Evolutionary conservation across 805 yeast genomes (phyloP), one percentile per base, ranked within the genome.

Genomic region (Ogataea nonfermentans): DNA sequence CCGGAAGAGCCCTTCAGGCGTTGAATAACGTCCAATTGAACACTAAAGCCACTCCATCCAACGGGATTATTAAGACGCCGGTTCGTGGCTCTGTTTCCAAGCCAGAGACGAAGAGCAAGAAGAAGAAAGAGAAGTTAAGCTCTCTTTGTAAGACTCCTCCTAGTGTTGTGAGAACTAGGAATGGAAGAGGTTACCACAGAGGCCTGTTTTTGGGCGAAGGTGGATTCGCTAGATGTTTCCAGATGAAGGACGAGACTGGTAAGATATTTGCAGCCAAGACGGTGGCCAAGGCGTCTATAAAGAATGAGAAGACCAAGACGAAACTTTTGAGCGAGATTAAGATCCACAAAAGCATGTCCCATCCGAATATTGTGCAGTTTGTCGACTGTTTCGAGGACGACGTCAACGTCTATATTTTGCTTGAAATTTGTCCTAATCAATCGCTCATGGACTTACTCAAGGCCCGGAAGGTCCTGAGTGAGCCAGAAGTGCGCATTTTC

Each of bases 151-250:
- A 88, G 64, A 93, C 99, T 2, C 99, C 99, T 2, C 99, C 99
- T 24, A 84, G 95, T 12, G 74, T 90, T 49, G 95, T 93, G 50
- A 76, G 91, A 52, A 87, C 93, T 29, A 77, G 90, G 65, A 73
- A 76, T 43, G 96, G 96, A 30, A 78, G 86, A 58, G 95, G 89
- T 53, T 93, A 85, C 63, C 87, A 84, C 48, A 77, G 98, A 59
- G 98, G 98, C 2, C 73, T 73, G 44, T 90, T 89, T 55, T 70
- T 93, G 24, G 99, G 99, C 25, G 98, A 91, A 67, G 99, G 99
- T 45, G 99, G 99, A 0, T 93, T 93, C 70, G 99, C 99, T 12
- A 79, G 98, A 58, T 93, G 99, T 61, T 93, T 93, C 67, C 97
- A 93, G 62, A 93, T 93, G 73, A 87, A 84, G 59, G 96, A 90